Base-by-base conservation (phyloP, 176 grass and related monocot genomes). In the Triticum timopheevii region DNA sequence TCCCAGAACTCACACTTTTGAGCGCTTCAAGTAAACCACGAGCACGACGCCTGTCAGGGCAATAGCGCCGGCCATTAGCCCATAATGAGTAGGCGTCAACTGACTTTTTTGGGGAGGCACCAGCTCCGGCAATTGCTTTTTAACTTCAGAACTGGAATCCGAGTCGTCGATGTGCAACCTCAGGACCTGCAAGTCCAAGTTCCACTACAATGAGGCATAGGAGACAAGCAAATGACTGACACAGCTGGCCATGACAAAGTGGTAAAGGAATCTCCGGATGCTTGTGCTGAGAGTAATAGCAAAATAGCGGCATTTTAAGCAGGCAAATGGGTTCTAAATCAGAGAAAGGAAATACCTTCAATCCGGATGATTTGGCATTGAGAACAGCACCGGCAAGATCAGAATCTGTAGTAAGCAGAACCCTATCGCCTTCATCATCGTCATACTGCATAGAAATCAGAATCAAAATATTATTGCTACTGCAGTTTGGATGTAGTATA, bases 361-460 rank as follows among this genome's bases (percentile, higher is more conserved):
- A 80, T 82, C 92, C 92, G 76, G 87, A 88, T 74, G 89, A 91
- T 91, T 90, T 94, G 13, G 90, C 97, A 90, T 88, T 76, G 38
- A 66, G 76, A 22, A 99, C 92, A 84, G 94, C 97, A 77, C 80
- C 40, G 15, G 65, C 44, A 90, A 99, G 88, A 88, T 99, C 97
- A 88, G 66, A 85, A 91, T 96, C 94, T 2, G 90, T 91, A 47
- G 85, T 91, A 16, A 99, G 88, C 35, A 99, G 71, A 49, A 96
- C 94, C 76, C 63, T 91, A 77, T 99, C 97, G 67, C 94, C 90
- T 91, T 99, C 94, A 79, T 99, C 97, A 81, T 96, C 97, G 30
- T 99, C 97, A 77, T 99, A 99, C 97, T 99, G 58, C 71, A 86
- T 59, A 47, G 52, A 84, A 61, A 82, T 68, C 36, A 87, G 8